phyloP scores from a whole-genome alignment of 768 basidiomycete species.

The Artomyces pyxidatus region DNA sequence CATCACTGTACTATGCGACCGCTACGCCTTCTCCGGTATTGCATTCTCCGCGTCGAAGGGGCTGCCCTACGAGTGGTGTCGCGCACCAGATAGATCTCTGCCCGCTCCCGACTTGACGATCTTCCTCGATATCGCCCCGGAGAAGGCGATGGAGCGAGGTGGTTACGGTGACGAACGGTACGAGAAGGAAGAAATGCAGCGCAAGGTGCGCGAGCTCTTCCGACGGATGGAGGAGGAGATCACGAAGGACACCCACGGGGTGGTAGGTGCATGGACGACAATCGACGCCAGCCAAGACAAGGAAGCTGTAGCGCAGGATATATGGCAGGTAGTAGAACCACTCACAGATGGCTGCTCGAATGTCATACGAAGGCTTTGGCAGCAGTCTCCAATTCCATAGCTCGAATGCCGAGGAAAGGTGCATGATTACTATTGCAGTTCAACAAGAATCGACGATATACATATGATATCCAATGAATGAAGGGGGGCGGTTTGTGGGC shows the following conservation, averaged over 20 bases:
- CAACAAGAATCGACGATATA: background rate
- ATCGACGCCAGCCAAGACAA: constrained; percentile 49
- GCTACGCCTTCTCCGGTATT: constrained; percentile 95
- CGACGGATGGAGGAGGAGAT: constrained; percentile 48
- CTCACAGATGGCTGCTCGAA: constrained; percentile 31
- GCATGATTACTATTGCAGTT: background rate
- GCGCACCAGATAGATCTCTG: constrained; percentile 76
- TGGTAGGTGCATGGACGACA: constrained; percentile 38
- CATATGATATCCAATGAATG: background rate
- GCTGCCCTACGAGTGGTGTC: constrained; percentile 78
- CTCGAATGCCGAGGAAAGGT: background rate
- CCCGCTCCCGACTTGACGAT: constrained; percentile 84
- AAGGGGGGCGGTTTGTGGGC: background rate
- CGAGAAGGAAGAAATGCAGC: constrained; percentile 73
- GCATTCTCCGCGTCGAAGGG: constrained; percentile 74
- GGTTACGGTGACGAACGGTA: constrained; percentile 87
- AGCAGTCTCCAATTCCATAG: too few species aligned
- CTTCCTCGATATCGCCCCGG: constrained; percentile 78
- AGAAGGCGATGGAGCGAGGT: constrained; percentile 56
- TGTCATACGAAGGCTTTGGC: constrained; percentile 48
- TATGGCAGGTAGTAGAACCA: constrained; percentile 47
- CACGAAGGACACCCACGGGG: constrained; percentile 17
- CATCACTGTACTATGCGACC: constrained; percentile 76
- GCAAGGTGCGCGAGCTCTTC: constrained; percentile 54
- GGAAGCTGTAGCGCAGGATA: constrained; percentile 42